A percentile compares a stretch with the other conserved stretches of the same genome.
Evolutionary conservation across 2,329 filamentous ascomycete genomes (phyloP).

Genomic region (Aureobasidium sp.): DNA sequence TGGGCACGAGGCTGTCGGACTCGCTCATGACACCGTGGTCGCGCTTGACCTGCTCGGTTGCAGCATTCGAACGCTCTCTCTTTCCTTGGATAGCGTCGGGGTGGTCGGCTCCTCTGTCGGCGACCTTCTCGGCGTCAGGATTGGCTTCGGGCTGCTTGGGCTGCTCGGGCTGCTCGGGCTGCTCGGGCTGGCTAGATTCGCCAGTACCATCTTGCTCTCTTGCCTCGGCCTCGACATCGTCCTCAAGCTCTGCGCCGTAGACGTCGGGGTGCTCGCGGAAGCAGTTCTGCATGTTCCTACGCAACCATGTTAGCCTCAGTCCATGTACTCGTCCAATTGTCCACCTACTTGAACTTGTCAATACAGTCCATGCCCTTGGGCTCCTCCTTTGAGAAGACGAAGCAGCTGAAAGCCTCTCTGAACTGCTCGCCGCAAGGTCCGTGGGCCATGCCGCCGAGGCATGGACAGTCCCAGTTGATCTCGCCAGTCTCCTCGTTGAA

Average conservation of each 20-base stretch:
- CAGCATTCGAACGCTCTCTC: slow-evolving; percentile 22
- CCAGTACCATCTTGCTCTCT: neutral
- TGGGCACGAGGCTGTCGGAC: slow-evolving; percentile 39
- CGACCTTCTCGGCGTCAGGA: slow-evolving; percentile 18
- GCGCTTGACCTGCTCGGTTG: slow-evolving; percentile 25
- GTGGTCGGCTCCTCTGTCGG: slow-evolving; percentile 15
- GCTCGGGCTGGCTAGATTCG: slow-evolving; percentile 5
- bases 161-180: neutral
- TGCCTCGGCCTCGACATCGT: slow-evolving; percentile 36
- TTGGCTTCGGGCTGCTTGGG: slow-evolving; percentile 10
- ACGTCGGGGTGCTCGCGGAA: slow-evolving; percentile 88
- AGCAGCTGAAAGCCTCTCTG: slow-evolving; percentile 93
- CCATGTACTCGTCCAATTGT: slow-evolving; percentile 26
- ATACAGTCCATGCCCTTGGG: slow-evolving; percentile 98
- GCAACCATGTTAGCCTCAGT: slow-evolving; percentile 13
- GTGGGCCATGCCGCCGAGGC: slow-evolving; percentile 91
- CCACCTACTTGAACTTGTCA: slow-evolving; percentile 84
- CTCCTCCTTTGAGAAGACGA: slow-evolving; percentile 89
- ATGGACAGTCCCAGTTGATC: slow-evolving; percentile 99
- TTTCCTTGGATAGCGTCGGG: slow-evolving; percentile 17
- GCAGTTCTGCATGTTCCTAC: slow-evolving; percentile 91
- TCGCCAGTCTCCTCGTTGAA: slow-evolving; percentile 98
- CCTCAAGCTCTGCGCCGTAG: slow-evolving; percentile 82
- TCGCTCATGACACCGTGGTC: slow-evolving; percentile 29
- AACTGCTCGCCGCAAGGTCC: slow-evolving; percentile 95